These are phyloP conservation scores for Phytomonas sp. DNA, from an alignment of 208 protist genomes.

Conservation along the genomic window DNA sequence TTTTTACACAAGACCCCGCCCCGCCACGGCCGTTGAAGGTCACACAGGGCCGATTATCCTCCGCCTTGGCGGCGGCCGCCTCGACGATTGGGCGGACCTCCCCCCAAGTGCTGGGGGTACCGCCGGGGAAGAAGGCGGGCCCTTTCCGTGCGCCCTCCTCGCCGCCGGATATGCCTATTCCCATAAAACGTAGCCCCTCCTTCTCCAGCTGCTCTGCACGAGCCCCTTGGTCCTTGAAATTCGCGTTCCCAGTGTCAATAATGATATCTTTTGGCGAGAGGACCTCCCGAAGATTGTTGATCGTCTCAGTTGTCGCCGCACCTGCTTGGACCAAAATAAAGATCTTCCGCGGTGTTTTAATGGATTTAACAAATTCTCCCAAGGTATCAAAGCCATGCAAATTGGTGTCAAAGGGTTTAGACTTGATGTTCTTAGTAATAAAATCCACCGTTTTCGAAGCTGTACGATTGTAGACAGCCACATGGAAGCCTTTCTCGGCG, in stretches of 20 bases:
- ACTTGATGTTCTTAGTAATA: slow-evolving; percentile 50
- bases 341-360: slow-evolving; percentile 91
- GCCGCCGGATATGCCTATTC: slow-evolving; percentile 97
- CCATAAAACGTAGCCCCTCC: slow-evolving; percentile 89
- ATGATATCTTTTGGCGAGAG: slow-evolving; percentile 91
- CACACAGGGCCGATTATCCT: slow-evolving; percentile 89
- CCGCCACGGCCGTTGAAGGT: slow-evolving; percentile 94
- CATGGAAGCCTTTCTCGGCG: slow-evolving; percentile 92
- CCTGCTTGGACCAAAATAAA: slow-evolving; percentile 97
- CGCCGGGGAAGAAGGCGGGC: slow-evolving; percentile 98
- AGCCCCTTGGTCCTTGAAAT: slow-evolving; percentile 93
- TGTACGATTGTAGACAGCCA: slow-evolving; percentile 93
- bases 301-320: slow-evolving; percentile 91
- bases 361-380: slow-evolving; percentile 56
- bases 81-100: slow-evolving; percentile 94
- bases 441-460: slow-evolving; percentile 79
- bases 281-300: slow-evolving; percentile 80
- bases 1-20: slow-evolving; percentile 98
- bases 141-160: slow-evolving; percentile 98
- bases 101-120: slow-evolving; percentile 87
- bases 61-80: slow-evolving; percentile 92
- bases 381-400: slow-evolving; percentile 72
- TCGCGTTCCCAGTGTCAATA: slow-evolving; percentile 95
- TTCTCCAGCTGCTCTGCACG: slow-evolving; percentile 78
- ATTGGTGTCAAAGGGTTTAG: slow-evolving; percentile 41